Evolutionary conservation across 2,329 filamentous ascomycete species (phyloP), one percentile per base, ranked within the genome.

Genomic region (Pestalotiopsis sp.): DNA sequence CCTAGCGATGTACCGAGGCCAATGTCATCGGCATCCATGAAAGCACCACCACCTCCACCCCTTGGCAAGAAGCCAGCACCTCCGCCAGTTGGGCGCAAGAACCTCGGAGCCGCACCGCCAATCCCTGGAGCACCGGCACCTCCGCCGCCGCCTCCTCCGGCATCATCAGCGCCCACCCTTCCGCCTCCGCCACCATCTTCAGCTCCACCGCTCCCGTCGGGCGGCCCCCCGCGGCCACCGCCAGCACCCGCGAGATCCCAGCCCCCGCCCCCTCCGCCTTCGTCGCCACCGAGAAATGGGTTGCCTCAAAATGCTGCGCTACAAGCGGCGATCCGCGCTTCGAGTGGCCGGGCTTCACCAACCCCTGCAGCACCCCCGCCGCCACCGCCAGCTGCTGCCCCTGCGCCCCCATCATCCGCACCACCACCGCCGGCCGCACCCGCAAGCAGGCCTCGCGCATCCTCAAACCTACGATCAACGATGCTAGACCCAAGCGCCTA

Each of bases 401-500:
- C 84, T 25, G 80, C 84, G 5, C 82, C 84, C 2, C 80, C 82
- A n/a, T 74, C 80, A 68, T 70, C 80, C 69, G 73, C 80, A 59
- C 67, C 61, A 25, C 75, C 71, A 70, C 80, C 63, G 70, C 78
- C 69, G 64, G 76, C 75, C 31, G 80, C 76, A 41, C 78, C 77
- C 70, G 71, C 78, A 68, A 74, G 76, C 49, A 79, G 85, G 39
- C 76, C 80, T 70, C 80, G 83, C 70, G 75, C 78, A 23, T 80
- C 82, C 31, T 82, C 86, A 72, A 78, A 83, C 74, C 76, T 91
- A 79, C 85, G 85, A 52, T 83, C 85, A 61, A 87, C 90, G 4
- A 89, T 93, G 84, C 83, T 96, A 14, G 92, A 95, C 76, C 87
- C 93, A 1, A 93, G 90, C 76, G 86, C 91, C 13, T 96, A 94